Evolutionary conservation across 2,329 filamentous ascomycete species (phyloP).

Genomic region (Diaporthe velutina): DNA sequence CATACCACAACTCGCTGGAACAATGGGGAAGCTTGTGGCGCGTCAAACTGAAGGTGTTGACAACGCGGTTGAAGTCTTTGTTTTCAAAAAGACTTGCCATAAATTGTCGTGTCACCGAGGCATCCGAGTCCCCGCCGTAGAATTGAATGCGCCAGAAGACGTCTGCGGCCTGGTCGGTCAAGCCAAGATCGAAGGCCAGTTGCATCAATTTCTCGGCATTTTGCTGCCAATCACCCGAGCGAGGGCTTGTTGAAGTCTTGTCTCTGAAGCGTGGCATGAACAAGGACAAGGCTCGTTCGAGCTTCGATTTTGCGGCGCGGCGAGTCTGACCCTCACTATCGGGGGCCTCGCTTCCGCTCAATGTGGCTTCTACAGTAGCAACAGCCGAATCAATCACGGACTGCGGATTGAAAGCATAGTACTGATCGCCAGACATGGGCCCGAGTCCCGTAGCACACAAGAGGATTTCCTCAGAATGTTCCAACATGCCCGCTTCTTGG

Average conservation of each 20-base stretch:
- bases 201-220: constrained; percentile 39
- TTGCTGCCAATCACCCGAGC: constrained; percentile 31
- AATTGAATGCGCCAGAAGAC: constrained; percentile 51
- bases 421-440: constrained; percentile 49
- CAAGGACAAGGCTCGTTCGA: constrained; percentile 47
- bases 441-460: constrained; percentile 44
- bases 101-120: constrained; percentile 48
- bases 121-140: constrained; percentile 42
- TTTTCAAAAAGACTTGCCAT: constrained; percentile 48
- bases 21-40: constrained; percentile 44
- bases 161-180: constrained; percentile 42
- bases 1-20: constrained; percentile 29
- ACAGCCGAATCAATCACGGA: constrained; percentile 49
- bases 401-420: constrained; percentile 52
- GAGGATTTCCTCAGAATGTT: constrained; percentile 51
- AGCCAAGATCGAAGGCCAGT: constrained; percentile 44
- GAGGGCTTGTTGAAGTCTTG: constrained; percentile 32
- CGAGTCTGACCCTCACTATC: background rate
- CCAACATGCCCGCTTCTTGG: constrained; percentile 47
- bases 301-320: constrained; percentile 19
- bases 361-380: constrained; percentile 35
- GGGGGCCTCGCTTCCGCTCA: background rate
- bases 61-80: constrained; percentile 47
- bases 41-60: constrained; percentile 50
- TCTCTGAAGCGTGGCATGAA: constrained; percentile 49